Percentiles rank a stretch among this genome's conserved stretches.
Evolutionary conservation across 257 asterid genomes (phyloP).

Genomic region (Marsdenia floribunda): DNA sequence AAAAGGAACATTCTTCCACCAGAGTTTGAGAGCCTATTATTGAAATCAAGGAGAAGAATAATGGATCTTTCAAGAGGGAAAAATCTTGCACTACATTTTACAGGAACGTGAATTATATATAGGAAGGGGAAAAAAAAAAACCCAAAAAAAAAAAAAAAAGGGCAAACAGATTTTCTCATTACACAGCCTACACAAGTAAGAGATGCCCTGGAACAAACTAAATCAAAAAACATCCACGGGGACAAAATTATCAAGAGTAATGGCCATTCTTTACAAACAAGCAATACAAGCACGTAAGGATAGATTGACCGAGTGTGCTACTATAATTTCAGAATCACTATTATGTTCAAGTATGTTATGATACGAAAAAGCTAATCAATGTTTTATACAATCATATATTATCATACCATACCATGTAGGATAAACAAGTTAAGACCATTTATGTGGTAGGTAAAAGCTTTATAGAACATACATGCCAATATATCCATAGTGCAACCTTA

Average conservation of each 20-base stretch:
- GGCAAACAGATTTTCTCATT: background rate
- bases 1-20: slow-evolving; percentile 79
- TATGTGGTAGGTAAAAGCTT: background rate
- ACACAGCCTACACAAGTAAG: background rate
- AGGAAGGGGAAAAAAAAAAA: too few relatives aligned
- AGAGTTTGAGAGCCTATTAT: slow-evolving; percentile 68
- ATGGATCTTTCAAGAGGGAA: slow-evolving; percentile 8
- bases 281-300: background rate
- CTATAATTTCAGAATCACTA: background rate
- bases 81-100: background rate
- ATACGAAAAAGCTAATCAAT: background rate
- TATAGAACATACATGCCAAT: slow-evolving; percentile 75
- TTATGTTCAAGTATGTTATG: background rate
- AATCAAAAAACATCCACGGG: background rate
- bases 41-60: slow-evolving; percentile 5
- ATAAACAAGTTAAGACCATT: background rate
- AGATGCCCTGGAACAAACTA: background rate
- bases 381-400: background rate
- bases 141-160: too few relatives aligned
- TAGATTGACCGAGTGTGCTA: background rate
- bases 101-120: background rate
- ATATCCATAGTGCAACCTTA: slow-evolving; percentile 87
- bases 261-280: background rate
- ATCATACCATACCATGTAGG: background rate
- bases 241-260: background rate